Evolutionary conservation across 345 rosid species (phyloP), one percentile per base, ranked within the genome.

Genomic region (Citrus mangshanensis): DNA sequence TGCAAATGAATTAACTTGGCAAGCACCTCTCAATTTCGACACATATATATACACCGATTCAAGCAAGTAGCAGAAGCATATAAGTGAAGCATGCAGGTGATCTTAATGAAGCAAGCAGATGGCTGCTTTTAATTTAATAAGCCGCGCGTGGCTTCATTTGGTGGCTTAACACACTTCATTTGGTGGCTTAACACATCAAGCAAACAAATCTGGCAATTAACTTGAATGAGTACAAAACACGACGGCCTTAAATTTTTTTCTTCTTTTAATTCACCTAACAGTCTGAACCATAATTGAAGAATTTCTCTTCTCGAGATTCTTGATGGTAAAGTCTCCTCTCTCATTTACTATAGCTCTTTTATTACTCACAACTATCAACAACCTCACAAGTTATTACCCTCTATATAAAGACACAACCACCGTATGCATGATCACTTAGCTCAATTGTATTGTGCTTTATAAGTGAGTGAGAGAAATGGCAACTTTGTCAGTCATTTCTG

Each of bases 341-440:
- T 38, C 78, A 79, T 80, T 85, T 78, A 81, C 81, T 74, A 2
- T 2, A 3, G 61, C 16, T 69, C 67, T 55, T 86, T 88, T 49
- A 87, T 84, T 80, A 82, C 79, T 63, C 85, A 81, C 90, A 90
- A 83, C 95, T 42, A 85, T 81, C 78, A 79, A 77, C 90, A n/a
- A 82, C 84, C 78, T 73, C 51, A 24, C 60, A 54, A 54, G 22
- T 54, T 19, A 54, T 54, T 19, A 54, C 58, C 68, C 46, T 75
- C 74, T 85, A 74, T 90, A 91, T 84, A 86, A 7, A 78, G 70
- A 81, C 81, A 77, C 40, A 70, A 25, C 38, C 8, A 64, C 10
- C 25, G 40, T 42, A 5, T 16, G 22, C 22, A 54, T 13, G 51
- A 12, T 46, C n/a, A 9, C 14, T 66, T 14, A 49, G 1, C 0